Evolutionary conservation across 768 basidiomycete species (phyloP), one percentile per base, ranked within the genome.

Genomic region (Lactifluus pinguis): DNA sequence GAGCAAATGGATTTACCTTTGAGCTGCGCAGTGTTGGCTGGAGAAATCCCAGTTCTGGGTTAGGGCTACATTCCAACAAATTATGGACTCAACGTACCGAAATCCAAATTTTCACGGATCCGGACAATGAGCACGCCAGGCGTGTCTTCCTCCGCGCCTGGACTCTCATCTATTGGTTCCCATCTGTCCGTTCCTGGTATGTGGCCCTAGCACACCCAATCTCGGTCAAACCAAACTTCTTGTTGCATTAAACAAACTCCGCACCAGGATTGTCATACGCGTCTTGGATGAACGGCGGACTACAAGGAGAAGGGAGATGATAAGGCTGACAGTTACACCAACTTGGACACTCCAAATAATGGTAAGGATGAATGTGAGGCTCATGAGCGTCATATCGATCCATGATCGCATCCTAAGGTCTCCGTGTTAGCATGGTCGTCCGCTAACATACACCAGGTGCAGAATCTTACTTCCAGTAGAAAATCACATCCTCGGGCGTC

Each of bases 11-110:
- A 55, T 70, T 38, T 66, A 83, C 87, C 94, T 77, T 98, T 98
- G 21, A 99, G 75, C 68, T 95, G 93, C 39, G 93, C 89, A 21
- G 95, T 95, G 70, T 99, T 99, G 13, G 95, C 94, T 89, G 53
- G 42, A 50, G 19, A 57, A 51, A 52, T 53, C n/a, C 61, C 54
- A 41, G 38, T 50, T 49, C 14, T 67, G 38, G 48, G 47, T 61
- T 45, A 36, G 29, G 49, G 55, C 21, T 21, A 25, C 30, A 48
- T 11, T n/a, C 10, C 15, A 56, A 15, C 10, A 51, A 55, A 48
- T 45, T n/a, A 25, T 25, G 1, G 25, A 25, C 38, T 2, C 42
- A 34, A 72, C 83, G 6, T 62, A 90, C 89, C 91, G 66, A 99
- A 99, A 69, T 92, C 90, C 30, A 99, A 77, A 68, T 83, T 89